Evolutionary conservation across 202 grass and related monocot species (phyloP), one percentile per base, ranked within the genome.

Genomic region (Setaria viridis): DNA sequence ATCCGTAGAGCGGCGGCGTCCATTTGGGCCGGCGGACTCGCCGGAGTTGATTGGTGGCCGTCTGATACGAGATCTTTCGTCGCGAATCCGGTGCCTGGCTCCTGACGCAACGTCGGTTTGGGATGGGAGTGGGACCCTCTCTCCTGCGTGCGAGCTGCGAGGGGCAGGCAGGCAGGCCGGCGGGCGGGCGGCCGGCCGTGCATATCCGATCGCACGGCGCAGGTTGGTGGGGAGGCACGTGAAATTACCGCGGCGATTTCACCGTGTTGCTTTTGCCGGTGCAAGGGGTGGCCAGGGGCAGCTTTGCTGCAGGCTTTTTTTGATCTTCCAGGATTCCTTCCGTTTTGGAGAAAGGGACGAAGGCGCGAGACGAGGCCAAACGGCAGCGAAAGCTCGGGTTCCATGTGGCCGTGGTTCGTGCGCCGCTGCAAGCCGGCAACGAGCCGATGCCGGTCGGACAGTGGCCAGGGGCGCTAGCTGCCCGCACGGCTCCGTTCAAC

Each of bases 281-380:
- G 54, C n/a, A 6, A 7, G 39, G 7, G 20, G 12, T 41, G 39
- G 37, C 48, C 33, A 20, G 16, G 53, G 53, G 11, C 25, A 62
- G 25, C 59, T 62, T 14, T 33, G 59, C 25, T 11, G 74, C 55
- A 77, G 74, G 74, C 37, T 2, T 77, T 77, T 77, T 42, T 9
- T 12, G 0, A 7, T n/a, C 7, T 12, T 3, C 35, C 54, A 42
- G 53, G 74, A 76, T 76, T 42, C 73, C 53, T 58, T 59, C 73
- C 53, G 53, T 57, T 76, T 42, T 0, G 33, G 51, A 56, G 17
- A 57, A 74, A 35, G 9, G 9, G 53, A 48, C 30, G 50, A 37
- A 33, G 59, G 11, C 11, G 59, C 25, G 21, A 63, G 11, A 63
- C 60, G 29, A 63, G 21, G 4, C 55, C 55, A 46, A 46, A 46